Percentiles rank a stretch among this genome's conserved stretches.
Evolutionary conservation across 805 yeast genomes (phyloP).

Genomic region (Hanseniaspora thailandica): DNA sequence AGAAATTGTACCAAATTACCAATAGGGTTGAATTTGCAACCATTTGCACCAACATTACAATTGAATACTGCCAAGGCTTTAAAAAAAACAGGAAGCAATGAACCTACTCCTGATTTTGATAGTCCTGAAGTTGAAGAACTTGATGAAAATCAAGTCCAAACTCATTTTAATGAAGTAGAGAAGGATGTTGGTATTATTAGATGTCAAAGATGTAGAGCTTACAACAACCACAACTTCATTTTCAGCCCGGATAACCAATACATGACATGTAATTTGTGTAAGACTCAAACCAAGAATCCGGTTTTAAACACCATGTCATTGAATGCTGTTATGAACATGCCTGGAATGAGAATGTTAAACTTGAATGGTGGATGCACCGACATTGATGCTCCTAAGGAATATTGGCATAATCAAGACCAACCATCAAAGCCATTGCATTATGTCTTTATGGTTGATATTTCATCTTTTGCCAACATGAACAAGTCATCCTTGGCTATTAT

Average conservation of each 20-base stretch:
- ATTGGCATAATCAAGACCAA: slow-evolving; percentile 39
- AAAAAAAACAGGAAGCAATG: background rate
- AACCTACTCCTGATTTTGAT: background rate
- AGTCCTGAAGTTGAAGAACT: slow-evolving; percentile 26
- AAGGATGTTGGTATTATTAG: slow-evolving; percentile 60
- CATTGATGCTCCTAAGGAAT: slow-evolving; percentile 61
- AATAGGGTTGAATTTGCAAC: slow-evolving; percentile 66
- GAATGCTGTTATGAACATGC: slow-evolving; percentile 48
- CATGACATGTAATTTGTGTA: slow-evolving; percentile 80
- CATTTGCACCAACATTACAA: slow-evolving; percentile 55
- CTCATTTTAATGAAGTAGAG: slow-evolving; percentile 1
- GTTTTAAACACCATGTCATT: slow-evolving; percentile 37
- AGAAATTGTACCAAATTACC: slow-evolving; percentile 66
- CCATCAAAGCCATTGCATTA: slow-evolving; percentile 47
- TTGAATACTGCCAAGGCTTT: background rate
- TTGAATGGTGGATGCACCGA: slow-evolving; percentile 76
- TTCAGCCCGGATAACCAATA: slow-evolving; percentile 41
- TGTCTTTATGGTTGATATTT: slow-evolving; percentile 64
- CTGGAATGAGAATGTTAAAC: slow-evolving; percentile 53
- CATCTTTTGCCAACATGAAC: slow-evolving; percentile 46
- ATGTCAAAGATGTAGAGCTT: slow-evolving; percentile 84
- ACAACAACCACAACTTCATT: slow-evolving; percentile 73
- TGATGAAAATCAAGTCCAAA: slow-evolving; percentile 12
- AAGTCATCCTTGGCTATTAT: slow-evolving; percentile 45
- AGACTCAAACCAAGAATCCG: slow-evolving; percentile 59